These are phyloP conservation scores for Acer negundo DNA, from an alignment of 345 rosid species.

Conservation along the genomic window DNA sequence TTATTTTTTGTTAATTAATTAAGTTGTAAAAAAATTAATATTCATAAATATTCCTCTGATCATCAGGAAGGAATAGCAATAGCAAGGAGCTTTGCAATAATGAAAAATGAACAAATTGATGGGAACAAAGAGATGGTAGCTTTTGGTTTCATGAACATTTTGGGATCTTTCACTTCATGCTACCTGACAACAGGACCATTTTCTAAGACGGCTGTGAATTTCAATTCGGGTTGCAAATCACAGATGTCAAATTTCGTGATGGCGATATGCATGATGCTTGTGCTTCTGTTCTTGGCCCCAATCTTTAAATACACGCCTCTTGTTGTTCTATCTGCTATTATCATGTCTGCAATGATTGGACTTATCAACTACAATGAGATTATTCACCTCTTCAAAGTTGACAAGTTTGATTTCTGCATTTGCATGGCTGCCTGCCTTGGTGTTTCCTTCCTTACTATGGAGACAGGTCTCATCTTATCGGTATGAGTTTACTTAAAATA, in stretches of 20 bases:
- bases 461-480: constrained; percentile 74
- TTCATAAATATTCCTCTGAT: neutral
- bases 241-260: constrained; percentile 79
- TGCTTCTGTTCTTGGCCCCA: constrained; percentile 77
- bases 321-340: constrained; percentile 86
- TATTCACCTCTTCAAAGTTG: constrained; percentile 66
- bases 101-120: constrained; percentile 76
- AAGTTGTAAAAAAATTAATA: neutral
- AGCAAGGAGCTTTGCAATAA: constrained; percentile 80
- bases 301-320: constrained; percentile 84
- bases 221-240: constrained; percentile 69
- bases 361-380: constrained; percentile 67
- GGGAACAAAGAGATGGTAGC: constrained; percentile 96
- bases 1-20: neutral
- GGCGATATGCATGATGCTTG: constrained; percentile 85
- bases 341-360: constrained; percentile 91
- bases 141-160: constrained; percentile 84
- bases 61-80: constrained; percentile 90
- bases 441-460: constrained; percentile 82
- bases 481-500: constrained; percentile 27
- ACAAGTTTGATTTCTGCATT: constrained; percentile 77
- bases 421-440: constrained; percentile 81
- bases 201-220: constrained; percentile 93
- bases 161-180: constrained; percentile 90
- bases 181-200: constrained; percentile 98